phyloP scores from a whole-genome alignment of 148 eudicot species.

The Fagopyrum homotropicum region DNA sequence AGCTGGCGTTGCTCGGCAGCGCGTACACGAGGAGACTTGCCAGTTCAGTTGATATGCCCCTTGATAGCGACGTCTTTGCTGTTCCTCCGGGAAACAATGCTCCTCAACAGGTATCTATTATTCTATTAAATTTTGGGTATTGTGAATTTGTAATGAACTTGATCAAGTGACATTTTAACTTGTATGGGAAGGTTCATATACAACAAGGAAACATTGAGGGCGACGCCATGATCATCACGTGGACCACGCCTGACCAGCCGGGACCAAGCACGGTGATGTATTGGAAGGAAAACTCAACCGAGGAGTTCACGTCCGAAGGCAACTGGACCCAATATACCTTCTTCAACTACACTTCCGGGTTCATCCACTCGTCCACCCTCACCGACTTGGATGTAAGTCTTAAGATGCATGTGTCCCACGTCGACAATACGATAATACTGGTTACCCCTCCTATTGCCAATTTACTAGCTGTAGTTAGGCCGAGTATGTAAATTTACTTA shows the following conservation, averaged over 20 bases:
- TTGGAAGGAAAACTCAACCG: constrained; percentile 44
- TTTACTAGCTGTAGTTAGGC: no score
- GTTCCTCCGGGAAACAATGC: background rate
- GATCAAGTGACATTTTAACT: no score
- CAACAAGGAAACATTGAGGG: constrained; percentile 80
- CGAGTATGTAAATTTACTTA: background rate
- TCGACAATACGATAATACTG: no score
- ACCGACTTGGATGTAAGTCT: background rate
- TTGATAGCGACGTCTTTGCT: background rate
- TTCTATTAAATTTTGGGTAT: no score
- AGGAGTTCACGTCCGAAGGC: constrained; percentile 32
- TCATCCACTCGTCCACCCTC: constrained; percentile 38
- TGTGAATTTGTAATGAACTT: no score
- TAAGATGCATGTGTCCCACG: background rate
- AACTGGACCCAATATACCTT: constrained; percentile 48
- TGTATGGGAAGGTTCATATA: constrained; percentile 53
- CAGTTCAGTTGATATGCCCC: no score
- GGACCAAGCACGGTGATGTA: constrained; percentile 57
- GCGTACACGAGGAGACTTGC: no score
- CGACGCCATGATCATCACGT: constrained; percentile 59
- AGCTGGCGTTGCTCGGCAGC: no score
- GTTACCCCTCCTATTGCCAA: no score
- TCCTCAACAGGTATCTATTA: background rate
- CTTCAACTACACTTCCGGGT: constrained; percentile 71
- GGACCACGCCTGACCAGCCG: constrained; percentile 68